Evolutionary conservation across 257 asterid species (phyloP), one percentile per base, ranked within the genome.

Genomic region (Solanum neorickii): DNA sequence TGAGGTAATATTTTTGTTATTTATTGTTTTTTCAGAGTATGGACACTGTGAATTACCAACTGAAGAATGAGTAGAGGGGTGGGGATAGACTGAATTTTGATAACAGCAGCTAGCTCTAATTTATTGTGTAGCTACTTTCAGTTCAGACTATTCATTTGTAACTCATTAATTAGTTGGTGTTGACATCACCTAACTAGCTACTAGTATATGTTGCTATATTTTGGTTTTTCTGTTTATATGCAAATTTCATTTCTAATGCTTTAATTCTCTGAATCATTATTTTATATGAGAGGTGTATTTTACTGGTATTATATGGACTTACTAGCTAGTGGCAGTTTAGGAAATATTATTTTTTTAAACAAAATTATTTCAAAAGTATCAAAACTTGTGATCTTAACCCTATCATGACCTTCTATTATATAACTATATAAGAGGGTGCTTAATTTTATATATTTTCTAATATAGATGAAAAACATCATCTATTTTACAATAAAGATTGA

Each of bases 21-120:
- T 59, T 65, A 33, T 89, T 27, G 20, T 2, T 73, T 73, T 83
- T 92, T 76, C 87, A 96, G 98, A 92, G 87, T 96, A 89, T 83
- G 98, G 98, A 35, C 91, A 91, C 75, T 96, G 98, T 87, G 94
- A 92, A 52, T 90, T 94, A 16, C 94, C 98, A 3, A 87, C 90
- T 52, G 95, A 95, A 89, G 88, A 89, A 83, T 93, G 92, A 84
- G 44, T 68, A 68, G 39, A 29, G 11, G 44, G 42, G 42, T 7
- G 20, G 60, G 74, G 66, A 59, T 84, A 39, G 66, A 15, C 65
- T 80, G 68, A 37, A 60, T n/a, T 87, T 87, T 59, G 75, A 70
- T 27, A 83, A n/a, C 87, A 83, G 44, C 47, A 73, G 83, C 33
- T 10, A 46, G 82, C 41, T 87, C 65, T 29, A 44, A 80, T 80